Conservation (phyloP, 2,329 filamentous ascomycete species). For the Coleophoma eucalyptorum region DNA sequence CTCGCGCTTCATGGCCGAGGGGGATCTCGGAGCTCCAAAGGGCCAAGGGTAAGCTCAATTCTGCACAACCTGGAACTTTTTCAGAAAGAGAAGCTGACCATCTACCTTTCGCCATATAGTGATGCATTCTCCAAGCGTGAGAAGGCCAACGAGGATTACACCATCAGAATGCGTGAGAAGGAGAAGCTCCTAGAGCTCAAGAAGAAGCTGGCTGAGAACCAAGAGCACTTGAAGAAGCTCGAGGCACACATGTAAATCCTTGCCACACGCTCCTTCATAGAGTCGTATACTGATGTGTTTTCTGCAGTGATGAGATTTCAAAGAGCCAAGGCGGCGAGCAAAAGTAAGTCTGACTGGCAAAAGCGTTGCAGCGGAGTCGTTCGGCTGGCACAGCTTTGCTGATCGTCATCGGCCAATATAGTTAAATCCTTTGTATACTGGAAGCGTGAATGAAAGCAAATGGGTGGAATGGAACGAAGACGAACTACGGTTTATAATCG, state of each 20-base stretch:
- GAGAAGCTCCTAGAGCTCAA: constrained; percentile 81
- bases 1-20: constrained; percentile 53
- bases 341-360: constrained; percentile 22
- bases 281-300: constrained; percentile 9
- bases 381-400: constrained; percentile 10
- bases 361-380: background rate
- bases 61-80: background rate
- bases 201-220: constrained; percentile 71
- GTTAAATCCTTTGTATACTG: constrained; percentile 1
- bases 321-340: constrained; percentile 50
- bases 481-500: background rate
- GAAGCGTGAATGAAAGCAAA: background rate
- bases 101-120: constrained; percentile 39
- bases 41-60: background rate
- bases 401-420: constrained; percentile 7
- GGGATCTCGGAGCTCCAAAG: constrained; percentile 44
- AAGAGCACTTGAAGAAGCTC: constrained; percentile 79
- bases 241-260: constrained; percentile 76
- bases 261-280: background rate
- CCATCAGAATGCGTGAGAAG: constrained; percentile 83
- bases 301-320: constrained; percentile 69
- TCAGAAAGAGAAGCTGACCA: constrained; percentile 9
- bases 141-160: constrained; percentile 77
- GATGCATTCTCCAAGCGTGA: constrained; percentile 94
- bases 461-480: background rate